phyloP scores from a whole-genome alignment of 176 grass and related monocot species.

The Calamus simplicifolius region DNA sequence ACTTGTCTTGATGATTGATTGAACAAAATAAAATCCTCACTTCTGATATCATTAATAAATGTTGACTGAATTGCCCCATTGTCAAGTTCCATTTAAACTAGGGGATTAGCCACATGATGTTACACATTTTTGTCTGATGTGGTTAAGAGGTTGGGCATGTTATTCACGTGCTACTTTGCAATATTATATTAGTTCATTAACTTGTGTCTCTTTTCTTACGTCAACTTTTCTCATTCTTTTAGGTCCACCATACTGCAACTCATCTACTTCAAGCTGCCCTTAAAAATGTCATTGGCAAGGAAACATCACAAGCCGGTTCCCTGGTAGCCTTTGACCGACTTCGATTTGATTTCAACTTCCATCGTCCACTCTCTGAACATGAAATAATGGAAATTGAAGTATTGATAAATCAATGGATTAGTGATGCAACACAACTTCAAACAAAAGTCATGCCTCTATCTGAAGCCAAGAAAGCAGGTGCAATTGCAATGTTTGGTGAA shows the following conservation, averaged over 20 bases:
- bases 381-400: slow-evolving; percentile 74
- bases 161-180: not conserved
- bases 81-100: too few species aligned
- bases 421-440: slow-evolving; percentile 51
- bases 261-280: slow-evolving; percentile 92
- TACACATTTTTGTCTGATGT: too few species aligned
- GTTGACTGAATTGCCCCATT: too few species aligned
- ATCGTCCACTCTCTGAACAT: slow-evolving; percentile 59
- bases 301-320: slow-evolving; percentile 96
- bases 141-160: too few species aligned
- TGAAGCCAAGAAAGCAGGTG: slow-evolving; percentile 89
- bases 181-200: slow-evolving; percentile 10
- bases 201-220: not conserved
- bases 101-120: too few species aligned
- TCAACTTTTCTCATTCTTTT: slow-evolving; percentile 17
- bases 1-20: too few species aligned
- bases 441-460: slow-evolving; percentile 84
- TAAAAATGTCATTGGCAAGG: slow-evolving; percentile 60
- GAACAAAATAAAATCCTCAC: too few species aligned
- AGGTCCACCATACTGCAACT: slow-evolving; percentile 96
- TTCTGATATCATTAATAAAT: too few species aligned
- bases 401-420: slow-evolving; percentile 80
- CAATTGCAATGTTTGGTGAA: slow-evolving; percentile 97
- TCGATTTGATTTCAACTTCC: slow-evolving; percentile 94
- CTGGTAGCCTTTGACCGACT: slow-evolving; percentile 91